Evolutionary conservation across 1,284 basidiomycete species (phyloP), one percentile per base, ranked within the genome.

Genomic region (Pisolithus thermaeus): DNA sequence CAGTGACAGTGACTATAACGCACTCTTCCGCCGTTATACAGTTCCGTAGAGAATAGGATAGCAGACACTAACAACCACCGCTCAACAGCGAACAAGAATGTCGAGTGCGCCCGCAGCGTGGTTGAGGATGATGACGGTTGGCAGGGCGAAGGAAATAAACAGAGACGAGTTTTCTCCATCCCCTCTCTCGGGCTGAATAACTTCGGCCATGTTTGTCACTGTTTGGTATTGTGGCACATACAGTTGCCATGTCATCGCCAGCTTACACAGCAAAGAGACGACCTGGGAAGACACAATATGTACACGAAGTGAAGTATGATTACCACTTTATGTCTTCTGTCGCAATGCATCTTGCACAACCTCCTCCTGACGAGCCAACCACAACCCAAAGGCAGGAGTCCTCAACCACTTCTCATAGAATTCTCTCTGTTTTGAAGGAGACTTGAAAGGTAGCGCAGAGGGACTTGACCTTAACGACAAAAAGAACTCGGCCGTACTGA

Each of bases 391-490:
- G 12, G 82, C 78, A 1, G 84, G 83, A 8, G 80, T 83, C 61
- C 81, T 78, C 47, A 90, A 59, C 83, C 87, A 89, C 47, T 74
- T 72, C 64, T 83, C 79, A 58, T 90, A 90, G 63, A 90, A 91
- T 57, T 84, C 84, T 41, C 69, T 78, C 56, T 81, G 76, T 60
- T 81, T 84, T 42, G 73, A 70, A 7, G 72, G 70, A 8, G 82
- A 84, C 55, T 82, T 81, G 72, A 94, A 95, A 3, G 86, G 82
- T 4, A 95, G 70, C 2, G 86, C 79, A 41, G 84, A 80, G 0
- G 93, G 93, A 61, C 90, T 80, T 1, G 80, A 73, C 61, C 89
- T 91, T 23, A 98, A 76, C 7, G 90, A 94, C 6, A 80, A 75
- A 43, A 98, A 78, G 69, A 98, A 97, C 46, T 84, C 78, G 3